Evolutionary conservation across 176 grass and related monocot species (phyloP), one percentile per base, ranked within the genome.

Genomic region (Carex littledalei): DNA sequence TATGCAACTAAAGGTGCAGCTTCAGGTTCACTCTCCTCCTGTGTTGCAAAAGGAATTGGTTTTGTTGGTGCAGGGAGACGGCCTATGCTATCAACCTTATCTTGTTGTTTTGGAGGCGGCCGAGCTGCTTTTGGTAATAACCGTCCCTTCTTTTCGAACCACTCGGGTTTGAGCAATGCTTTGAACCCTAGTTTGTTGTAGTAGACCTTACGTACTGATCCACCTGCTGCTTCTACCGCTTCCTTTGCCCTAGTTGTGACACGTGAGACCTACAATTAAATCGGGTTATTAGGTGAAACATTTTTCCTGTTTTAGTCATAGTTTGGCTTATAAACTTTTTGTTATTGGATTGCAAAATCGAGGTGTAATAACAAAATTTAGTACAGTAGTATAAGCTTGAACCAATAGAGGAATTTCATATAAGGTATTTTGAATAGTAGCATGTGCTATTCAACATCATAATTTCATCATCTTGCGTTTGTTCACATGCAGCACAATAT

Each of bases 141-240:
- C 43, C 95, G 89, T 0, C 95, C 93, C 81, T 98, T 98, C 88
- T 98, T 98, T 18, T 87, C 91, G 78, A 98, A 98, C 93, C 95
- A 98, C 61, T 95, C 89, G 0, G 95, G 95, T 82, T 91, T 98
- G 67, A 98, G 86, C 47, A 98, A 89, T 54, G 95, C 95, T 77
- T 80, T 90, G 54, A 98, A 90, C 50, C 95, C 95, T 84, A 98
- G 87, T 85, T 94, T 92, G 80, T 94, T 98, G 71, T 94, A 98
- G 64, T 98, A 94, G 35, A 98, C 95, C 81, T 90, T 87, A 35
- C 89, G 88, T 80, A 98, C 88, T 24, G 95, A 94, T 56, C 92
- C 92, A 85, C 95, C 91, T 39, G 95, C 89, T 64, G 91, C 91
- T 86, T 94, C 95, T 58, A 98, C 91, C 2, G 89, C 84, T 82